These are phyloP conservation scores for Pyrenophora graminea DNA, from an alignment of 2,329 filamentous ascomycete genomes.

Conservation along the genomic window DNA sequence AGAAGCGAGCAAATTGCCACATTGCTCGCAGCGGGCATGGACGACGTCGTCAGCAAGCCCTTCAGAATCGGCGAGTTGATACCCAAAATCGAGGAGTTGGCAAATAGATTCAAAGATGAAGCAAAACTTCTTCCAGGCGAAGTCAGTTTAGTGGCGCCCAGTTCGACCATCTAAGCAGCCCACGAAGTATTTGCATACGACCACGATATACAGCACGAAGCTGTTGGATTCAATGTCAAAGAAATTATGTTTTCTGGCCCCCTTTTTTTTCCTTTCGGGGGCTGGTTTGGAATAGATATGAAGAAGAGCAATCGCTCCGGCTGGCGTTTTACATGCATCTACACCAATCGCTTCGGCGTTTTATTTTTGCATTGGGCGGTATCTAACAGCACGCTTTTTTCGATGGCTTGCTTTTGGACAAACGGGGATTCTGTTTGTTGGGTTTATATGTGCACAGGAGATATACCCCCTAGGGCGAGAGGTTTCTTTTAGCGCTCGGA, in stretches of 20 bases:
- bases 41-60: slow-evolving; percentile 57
- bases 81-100: slow-evolving; percentile 56
- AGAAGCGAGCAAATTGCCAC: slow-evolving; percentile 48
- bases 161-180: not conserved
- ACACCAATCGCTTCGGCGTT: too few relatives aligned
- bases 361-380: not conserved
- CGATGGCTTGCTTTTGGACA: not conserved
- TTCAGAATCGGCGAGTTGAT: slow-evolving; percentile 57
- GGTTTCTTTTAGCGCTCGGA: too few relatives aligned
- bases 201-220: not conserved
- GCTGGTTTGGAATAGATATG: not conserved
- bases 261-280: too few relatives aligned
- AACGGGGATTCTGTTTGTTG: not conserved
- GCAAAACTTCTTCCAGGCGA: not conserved
- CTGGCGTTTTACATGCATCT: not conserved
- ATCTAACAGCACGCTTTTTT: not conserved
- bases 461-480: slow-evolving; percentile 4
- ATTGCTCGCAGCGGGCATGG: slow-evolving; percentile 47
- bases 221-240: too few relatives aligned
- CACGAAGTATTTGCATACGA: not conserved
- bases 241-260: too few relatives aligned
- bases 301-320: not conserved
- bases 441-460: slow-evolving; percentile 1
- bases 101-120: slow-evolving; percentile 23
- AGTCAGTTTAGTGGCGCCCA: not conserved